Base-by-base conservation (phyloP, 768 basidiomycete species). In the Boletellus ananas region DNA sequence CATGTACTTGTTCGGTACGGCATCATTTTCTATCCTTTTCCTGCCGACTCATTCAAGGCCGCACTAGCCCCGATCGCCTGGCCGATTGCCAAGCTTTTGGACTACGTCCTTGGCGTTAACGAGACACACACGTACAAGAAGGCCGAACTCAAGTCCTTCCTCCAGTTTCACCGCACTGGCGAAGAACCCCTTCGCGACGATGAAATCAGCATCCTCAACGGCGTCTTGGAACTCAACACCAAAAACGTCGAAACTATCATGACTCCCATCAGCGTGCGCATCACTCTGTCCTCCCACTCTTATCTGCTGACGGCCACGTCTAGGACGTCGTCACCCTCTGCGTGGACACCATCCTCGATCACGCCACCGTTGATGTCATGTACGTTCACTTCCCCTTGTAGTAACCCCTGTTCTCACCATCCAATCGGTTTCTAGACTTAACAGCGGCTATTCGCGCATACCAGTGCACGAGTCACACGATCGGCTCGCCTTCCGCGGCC, bases 371-470 rank as follows among this genome's bases (percentile, higher is more conserved):
- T 16, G 91, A 94, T 62, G 74, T 73, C 40, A 79, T 91, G 88
- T 87, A 58, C 12, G 76, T 67, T 66, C 44, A 6, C 52, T 38
- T 12, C 2, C 9, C 3, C n/a, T n/a, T 13, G 34, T 48, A 12
- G 35, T 12, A 42, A 23, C 35, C 27, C 29, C 14, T 51, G 12
- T 20, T 17, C 54, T 56, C 42, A 58, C 25, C 8, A 20, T 38
- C 45, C 47, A 59, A 45, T 52, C 33, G 17, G 47, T 4, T 9
- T 47, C n/a, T 58, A 87, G 84, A 39, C 67, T 88, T 18, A 62
- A 75, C n/a, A 87, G 84, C 55, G 94, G 94, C 0, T 96, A 95
- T 64, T 94, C 93, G 1, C 84, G 94, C 17, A 90, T 98, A 61
- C 94, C 94, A 0, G 79, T 98, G 0, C 90, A 95, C 60, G 80